Evolutionary conservation across 805 yeast genomes (phyloP), one percentile per base, ranked within the genome.

Genomic region (Jamesozyma rosinii): DNA sequence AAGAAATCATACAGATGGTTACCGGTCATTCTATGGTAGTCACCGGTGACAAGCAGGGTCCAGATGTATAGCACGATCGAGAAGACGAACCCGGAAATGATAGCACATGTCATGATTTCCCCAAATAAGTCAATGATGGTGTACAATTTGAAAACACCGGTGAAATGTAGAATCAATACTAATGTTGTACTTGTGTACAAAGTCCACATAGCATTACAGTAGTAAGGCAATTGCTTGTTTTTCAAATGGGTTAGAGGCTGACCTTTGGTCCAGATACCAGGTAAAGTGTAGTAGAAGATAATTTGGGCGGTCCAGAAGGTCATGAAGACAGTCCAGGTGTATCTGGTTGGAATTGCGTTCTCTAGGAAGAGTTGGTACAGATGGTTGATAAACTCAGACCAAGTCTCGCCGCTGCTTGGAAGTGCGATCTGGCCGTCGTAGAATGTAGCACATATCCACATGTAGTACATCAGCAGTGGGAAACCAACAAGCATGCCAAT

Each of bases 191-290:
- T 72, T 42, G 76, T 66, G 67, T 90, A 92, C 58, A 90, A 78
- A 3, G 95, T 68, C 75, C 80, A 77, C 69, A 85, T 75, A 1
- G 98, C 96, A 63, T 89, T 92, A 68, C 98, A 92, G 67, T 69
- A 89, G 68, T 92, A 92, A 4, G 94, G 92, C 63, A 92, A 72
- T 55, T 87, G 94, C 57, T 77, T 76, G 60, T 80, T 78, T 53
- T 83, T 71, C 66, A 84, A 68, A 61, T 92, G 97, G 4, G 75
- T 71, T 58, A 92, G 77, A 5, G 95, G 96, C 59, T 88, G 95
- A 41, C 98, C 98, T 63, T 87, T 81, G 30, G 95, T 85, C 89
- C 92, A 85, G 38, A 90, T 70, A 44, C 97, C 97, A 2, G 98
- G 98, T 54, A 90, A 71, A 6, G 81, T 78, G 55, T 82, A 79